phyloP scores from a whole-genome alignment of 768 basidiomycete genomes.

The Austroboletus eburneus region DNA sequence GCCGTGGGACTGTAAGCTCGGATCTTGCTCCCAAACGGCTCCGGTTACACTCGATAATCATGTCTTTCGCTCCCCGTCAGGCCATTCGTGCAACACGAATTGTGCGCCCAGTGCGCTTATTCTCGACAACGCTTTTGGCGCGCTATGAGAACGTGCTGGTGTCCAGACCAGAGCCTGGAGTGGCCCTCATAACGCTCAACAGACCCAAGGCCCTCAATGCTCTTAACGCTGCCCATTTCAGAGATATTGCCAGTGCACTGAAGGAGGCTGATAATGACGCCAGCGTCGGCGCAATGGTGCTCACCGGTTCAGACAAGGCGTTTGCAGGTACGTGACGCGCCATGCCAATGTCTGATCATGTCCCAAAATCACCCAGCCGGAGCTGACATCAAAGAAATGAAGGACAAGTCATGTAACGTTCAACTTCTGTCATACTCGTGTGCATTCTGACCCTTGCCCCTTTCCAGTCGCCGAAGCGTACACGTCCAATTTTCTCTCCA shows the following conservation, averaged over 20 bases:
- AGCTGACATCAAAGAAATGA: constrained; percentile 99
- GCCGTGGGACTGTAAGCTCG: not conserved
- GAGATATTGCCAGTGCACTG: constrained; percentile 77
- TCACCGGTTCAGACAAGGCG: constrained; percentile 89
- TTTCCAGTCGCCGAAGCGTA: constrained; percentile 78
- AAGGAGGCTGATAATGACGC: constrained; percentile 67
- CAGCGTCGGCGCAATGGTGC: constrained; percentile 74
- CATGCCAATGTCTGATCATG: not conserved
- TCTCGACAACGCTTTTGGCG: constrained; percentile 28
- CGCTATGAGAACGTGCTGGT: constrained; percentile 66
- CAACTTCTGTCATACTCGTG: not conserved
- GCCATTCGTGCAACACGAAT: constrained; percentile 4
- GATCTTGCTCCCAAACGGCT: not conserved
- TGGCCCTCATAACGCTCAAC: constrained; percentile 83
- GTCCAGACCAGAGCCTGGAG: constrained; percentile 61
- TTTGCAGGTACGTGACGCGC: constrained; percentile 70
- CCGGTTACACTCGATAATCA: constrained; percentile 1
- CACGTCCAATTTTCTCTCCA: constrained; percentile 77
- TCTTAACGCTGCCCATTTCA: constrained; percentile 73
- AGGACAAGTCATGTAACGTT: constrained; percentile 83
- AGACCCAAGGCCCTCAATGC: constrained; percentile 91
- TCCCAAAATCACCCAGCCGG: constrained; percentile 76
- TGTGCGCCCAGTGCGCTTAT: constrained; percentile 10
- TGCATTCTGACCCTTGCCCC: not conserved
- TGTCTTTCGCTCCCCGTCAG: constrained; percentile 16